A percentile compares a stretch with the other conserved stretches of the same genome.
Evolutionary conservation across 768 basidiomycete genomes (phyloP).

Genomic region (Tylopilus felleus): DNA sequence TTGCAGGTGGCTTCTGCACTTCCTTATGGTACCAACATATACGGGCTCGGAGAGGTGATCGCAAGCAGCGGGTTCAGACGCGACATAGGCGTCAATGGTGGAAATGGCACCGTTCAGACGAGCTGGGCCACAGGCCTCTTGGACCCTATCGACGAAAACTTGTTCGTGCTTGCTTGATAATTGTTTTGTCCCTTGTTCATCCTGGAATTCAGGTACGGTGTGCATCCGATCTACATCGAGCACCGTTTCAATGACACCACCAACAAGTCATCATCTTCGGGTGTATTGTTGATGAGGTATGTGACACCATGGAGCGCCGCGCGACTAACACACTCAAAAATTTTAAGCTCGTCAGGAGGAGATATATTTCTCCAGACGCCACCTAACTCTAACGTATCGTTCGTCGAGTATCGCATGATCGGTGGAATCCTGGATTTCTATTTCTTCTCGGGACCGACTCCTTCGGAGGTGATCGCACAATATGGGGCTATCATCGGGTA

Average conservation of each 20-base stretch:
- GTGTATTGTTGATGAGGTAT: slow-evolving; percentile 68
- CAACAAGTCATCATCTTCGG: slow-evolving; percentile 57
- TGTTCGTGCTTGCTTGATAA: slow-evolving; percentile 35
- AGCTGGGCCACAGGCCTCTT: slow-evolving; percentile 61
- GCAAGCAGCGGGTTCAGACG: slow-evolving; percentile 66
- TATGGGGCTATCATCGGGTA: slow-evolving; percentile 62
- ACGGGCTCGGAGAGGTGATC: slow-evolving; percentile 72
- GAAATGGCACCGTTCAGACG: slow-evolving; percentile 55
- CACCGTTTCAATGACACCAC: slow-evolving; percentile 55
- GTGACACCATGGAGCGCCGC: not conserved
- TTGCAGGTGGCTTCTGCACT: slow-evolving; percentile 58
- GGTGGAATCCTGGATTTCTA: slow-evolving; percentile 77
- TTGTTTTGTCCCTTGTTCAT: not conserved
- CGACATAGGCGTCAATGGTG: slow-evolving; percentile 48
- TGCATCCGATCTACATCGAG: slow-evolving; percentile 67
- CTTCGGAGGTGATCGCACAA: slow-evolving; percentile 59
- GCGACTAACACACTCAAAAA: slow-evolving; percentile 3
- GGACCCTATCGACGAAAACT: slow-evolving; percentile 63
- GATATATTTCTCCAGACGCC: slow-evolving; percentile 67
- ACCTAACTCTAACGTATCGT: slow-evolving; percentile 47
- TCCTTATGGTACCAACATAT: slow-evolving; percentile 64
- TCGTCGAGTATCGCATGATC: slow-evolving; percentile 68
- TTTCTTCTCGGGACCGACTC: slow-evolving; percentile 58
- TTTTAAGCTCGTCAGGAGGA: slow-evolving; percentile 54
- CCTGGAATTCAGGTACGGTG: slow-evolving; percentile 49